Evolutionary conservation across 257 asterid species (phyloP), one percentile per base, ranked within the genome.

Genomic region (Cinchona pubescens): DNA sequence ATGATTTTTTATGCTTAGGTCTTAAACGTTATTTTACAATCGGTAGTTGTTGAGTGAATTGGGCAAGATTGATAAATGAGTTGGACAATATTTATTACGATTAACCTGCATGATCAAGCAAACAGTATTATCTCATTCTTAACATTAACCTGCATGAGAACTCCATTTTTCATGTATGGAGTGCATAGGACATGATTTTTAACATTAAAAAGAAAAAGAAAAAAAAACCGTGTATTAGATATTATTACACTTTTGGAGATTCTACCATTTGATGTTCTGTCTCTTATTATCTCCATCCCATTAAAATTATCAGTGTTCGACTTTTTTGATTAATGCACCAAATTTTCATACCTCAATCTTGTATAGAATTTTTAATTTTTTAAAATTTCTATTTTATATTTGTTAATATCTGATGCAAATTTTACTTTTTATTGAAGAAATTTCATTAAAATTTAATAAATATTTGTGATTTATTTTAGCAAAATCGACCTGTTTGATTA

Each of bases 161-260:
- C 91, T 87, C 96, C 98, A 84, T 80, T 93, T 85, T 90, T 89
- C 96, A 93, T 81, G 86, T 93, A 93, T 61, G 97, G 95, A 27
- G 84, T 87, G 85, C 92, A 86, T 51, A 93, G 74, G 9, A 84
- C 89, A 97, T 93, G 90, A 62, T 37, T 67, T 61, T 63, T 75
- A 49, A 78, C 23, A 76, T 38, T 51, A 59, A 18, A 75, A 21
- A 4, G 25, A 43, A 25, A n/a, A n/a, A n/a, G n/a, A n/a, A n/a
- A n/a, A n/a, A n/a, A n/a, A n/a, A n/a, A n/a, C n/a, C 56, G 23
- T 3, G 21, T 30, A 32, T 67, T 38, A 76, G 56, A 66, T 14
- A 55, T 53, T 0, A 42, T 55, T 19, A 70, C 48, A 34, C 27
- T 40, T 51, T 35, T 63, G 3, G 2, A 59, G 32, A 38, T 60